Conservation (phyloP, 768 basidiomycete species). For the Russula abietina region DNA sequence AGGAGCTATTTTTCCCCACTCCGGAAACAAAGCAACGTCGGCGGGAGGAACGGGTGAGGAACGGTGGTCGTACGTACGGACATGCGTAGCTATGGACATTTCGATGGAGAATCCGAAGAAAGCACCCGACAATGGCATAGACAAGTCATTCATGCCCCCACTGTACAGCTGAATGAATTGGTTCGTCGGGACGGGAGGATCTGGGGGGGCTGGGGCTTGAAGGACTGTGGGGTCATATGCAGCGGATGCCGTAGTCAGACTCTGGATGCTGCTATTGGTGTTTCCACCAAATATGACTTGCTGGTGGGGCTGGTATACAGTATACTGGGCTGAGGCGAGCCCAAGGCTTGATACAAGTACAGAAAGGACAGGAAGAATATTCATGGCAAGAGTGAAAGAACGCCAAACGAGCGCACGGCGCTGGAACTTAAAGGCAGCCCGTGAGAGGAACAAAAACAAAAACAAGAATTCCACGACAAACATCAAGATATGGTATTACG, state of each 20-base stretch:
- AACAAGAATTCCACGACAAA: too few species aligned
- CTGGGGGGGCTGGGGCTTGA: constrained; percentile 45
- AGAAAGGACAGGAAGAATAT: constrained; percentile 9
- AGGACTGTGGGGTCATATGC: constrained; percentile 51
- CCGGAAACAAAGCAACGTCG: constrained; percentile 12
- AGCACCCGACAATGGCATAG: constrained; percentile 43
- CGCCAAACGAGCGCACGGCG: not conserved
- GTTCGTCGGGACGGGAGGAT: constrained; percentile 37
- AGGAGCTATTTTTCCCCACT: constrained; percentile 54
- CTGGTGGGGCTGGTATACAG: constrained; percentile 20
- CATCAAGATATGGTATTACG: not conserved
- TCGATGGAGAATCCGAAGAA: constrained; percentile 76
- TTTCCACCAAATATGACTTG: constrained; percentile 25
- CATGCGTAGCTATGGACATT: constrained; percentile 62
- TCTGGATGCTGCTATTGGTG: not conserved
- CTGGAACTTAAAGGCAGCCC: not conserved
- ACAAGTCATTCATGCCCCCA: constrained; percentile 32
- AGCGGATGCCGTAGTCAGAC: constrained; percentile 36
- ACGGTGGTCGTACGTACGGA: constrained; percentile 42
- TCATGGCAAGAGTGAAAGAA: not conserved
- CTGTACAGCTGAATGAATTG: constrained; percentile 41
- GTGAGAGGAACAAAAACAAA: too few species aligned
- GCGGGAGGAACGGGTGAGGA: not conserved
- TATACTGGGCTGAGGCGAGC: constrained; percentile 18
- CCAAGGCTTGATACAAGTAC: constrained; percentile 1